Conservation (phyloP, 2,329 filamentous ascomycete species). For the Colletotrichum trifolii region DNA sequence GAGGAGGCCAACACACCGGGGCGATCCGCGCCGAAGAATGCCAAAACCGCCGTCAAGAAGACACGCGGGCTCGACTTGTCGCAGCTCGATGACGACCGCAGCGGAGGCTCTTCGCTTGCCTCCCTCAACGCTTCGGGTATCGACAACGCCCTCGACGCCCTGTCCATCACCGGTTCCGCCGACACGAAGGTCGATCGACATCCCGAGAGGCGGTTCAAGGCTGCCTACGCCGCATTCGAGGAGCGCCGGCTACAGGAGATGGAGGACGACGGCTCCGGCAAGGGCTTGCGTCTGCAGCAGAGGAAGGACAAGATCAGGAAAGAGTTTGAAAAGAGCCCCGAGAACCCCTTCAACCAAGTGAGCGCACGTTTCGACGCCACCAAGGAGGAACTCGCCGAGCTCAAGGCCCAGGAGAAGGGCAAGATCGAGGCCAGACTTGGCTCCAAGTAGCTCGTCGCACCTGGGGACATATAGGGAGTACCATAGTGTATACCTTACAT, state of each 20-base stretch:
- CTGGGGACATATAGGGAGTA: no score
- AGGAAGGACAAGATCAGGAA: conserved; percentile 85
- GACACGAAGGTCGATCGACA: conserved; percentile 84
- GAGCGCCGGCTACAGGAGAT: conserved; percentile 86
- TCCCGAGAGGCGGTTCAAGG: conserved; percentile 87
- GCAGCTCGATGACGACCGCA: conserved; percentile 73
- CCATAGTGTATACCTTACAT: not conserved
- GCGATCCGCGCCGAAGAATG: conserved; percentile 72
- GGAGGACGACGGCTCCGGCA: conserved; percentile 78
- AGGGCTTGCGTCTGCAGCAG: conserved; percentile 84
- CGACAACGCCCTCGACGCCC: conserved; percentile 91
- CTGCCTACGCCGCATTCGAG: conserved; percentile 85
- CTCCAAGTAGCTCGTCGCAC: conserved; percentile 38
- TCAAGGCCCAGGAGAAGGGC: conserved; percentile 73
- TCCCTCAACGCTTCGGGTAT: conserved; percentile 87
- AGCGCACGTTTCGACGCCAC: conserved; percentile 80
- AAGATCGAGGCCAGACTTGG: conserved; percentile 80
- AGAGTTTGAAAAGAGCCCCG: conserved; percentile 94
- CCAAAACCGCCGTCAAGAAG: conserved; percentile 76
- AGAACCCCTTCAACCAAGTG: conserved; percentile 95
- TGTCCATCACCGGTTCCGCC: conserved; percentile 70
- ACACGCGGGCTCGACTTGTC: conserved; percentile 78
- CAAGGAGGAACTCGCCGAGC: conserved; percentile 77
- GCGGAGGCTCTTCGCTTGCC: conserved; percentile 51
- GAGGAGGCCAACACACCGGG: conserved; percentile 77